These are phyloP conservation scores for Magnaporthiopsis poae DNA, from an alignment of 2,329 filamentous ascomycete genomes.

Conservation along the genomic window DNA sequence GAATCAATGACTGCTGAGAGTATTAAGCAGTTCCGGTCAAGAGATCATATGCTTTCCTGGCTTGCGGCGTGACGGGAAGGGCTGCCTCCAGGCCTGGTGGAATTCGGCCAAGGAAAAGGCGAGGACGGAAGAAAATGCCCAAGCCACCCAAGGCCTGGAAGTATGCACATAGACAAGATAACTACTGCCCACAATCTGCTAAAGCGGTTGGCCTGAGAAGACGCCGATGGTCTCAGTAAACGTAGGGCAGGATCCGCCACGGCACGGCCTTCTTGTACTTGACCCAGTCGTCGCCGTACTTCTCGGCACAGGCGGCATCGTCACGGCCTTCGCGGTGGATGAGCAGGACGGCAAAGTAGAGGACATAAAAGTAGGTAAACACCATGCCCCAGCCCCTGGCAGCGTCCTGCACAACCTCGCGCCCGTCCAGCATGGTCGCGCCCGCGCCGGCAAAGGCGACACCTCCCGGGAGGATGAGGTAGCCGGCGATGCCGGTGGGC, in stretches of 20 bases:
- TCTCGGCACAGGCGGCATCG: slow-evolving; percentile 79
- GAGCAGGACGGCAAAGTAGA: slow-evolving; percentile 82
- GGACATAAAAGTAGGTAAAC: slow-evolving; percentile 86
- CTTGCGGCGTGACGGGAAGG: no score
- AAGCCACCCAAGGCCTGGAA: no score
- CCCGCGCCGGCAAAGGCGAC: slow-evolving; percentile 40
- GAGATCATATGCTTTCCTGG: no score
- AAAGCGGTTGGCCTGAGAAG: no score
- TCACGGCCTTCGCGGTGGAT: slow-evolving; percentile 80
- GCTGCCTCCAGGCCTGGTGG: no score
- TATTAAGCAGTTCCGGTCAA: no score
- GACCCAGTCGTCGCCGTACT: slow-evolving; percentile 90
- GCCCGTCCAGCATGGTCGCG: slow-evolving; percentile 48
- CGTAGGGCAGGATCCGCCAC: slow-evolving; percentile 72
- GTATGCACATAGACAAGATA: no score
- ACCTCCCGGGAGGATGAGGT: slow-evolving; percentile 51
- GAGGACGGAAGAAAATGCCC: no score
- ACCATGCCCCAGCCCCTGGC: slow-evolving; percentile 75
- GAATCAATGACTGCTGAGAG: no score
- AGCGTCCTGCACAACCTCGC: slow-evolving; percentile 59
- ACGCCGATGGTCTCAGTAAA: slow-evolving; percentile 50
- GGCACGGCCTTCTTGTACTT: slow-evolving; percentile 74
- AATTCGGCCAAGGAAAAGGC: no score
- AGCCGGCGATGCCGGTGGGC: slow-evolving; percentile 71
- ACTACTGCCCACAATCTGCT: no score